Evolutionary conservation across 2,329 filamentous ascomycete genomes (phyloP), one percentile per base, ranked within the genome.

Genomic region (Lecanoromycetidae sp.): DNA sequence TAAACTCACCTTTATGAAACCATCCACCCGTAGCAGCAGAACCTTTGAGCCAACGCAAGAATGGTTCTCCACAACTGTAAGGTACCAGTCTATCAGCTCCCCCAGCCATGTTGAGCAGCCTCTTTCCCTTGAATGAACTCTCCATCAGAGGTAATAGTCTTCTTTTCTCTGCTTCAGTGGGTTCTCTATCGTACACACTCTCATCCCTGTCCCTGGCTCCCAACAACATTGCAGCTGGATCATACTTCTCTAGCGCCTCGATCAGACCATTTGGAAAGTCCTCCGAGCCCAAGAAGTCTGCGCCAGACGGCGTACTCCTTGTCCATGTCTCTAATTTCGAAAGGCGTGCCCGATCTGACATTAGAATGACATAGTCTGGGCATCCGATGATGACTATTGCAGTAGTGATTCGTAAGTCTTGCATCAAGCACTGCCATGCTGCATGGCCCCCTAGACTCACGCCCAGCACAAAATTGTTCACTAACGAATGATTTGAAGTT

Each of bases 371-470:
- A 57, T 85, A 94, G 64, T 98, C 90, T 1, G 88, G 87, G 63
- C 87, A 94, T 1, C 90, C 91, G 44, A 96, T 84, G 20, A 94
- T 74, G 2, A 84, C 72, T 6, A 94, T 79, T 1, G 77, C 87
- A 0, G 84, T 80, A n/a, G 74, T 80, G 46, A 96, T 75, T 53
- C 87, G 75, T 15, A 80, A 77, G 51, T 96, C 88, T 30, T 78
- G 75, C 37, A 95, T 75, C 49, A 94, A 66, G 23, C 79, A 74
- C 60, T 93, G 83, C 87, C 90, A 96, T 1, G 82, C 80, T 10
- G 83, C 79, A 62, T 96, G 91, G 0, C 86, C 91, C 5, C 91
- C 91, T 1, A 96, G 68, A 20, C 84, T 90, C 49, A 94, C 77
- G 0, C 91, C 91, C 32, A 94, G 70, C 9, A 82, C 83, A 9